A percentile compares a stretch with the other conserved stretches of the same genome.
Conservation (phyloP, 106 monocot genomes). For the Ottelia alismoides region DNA sequence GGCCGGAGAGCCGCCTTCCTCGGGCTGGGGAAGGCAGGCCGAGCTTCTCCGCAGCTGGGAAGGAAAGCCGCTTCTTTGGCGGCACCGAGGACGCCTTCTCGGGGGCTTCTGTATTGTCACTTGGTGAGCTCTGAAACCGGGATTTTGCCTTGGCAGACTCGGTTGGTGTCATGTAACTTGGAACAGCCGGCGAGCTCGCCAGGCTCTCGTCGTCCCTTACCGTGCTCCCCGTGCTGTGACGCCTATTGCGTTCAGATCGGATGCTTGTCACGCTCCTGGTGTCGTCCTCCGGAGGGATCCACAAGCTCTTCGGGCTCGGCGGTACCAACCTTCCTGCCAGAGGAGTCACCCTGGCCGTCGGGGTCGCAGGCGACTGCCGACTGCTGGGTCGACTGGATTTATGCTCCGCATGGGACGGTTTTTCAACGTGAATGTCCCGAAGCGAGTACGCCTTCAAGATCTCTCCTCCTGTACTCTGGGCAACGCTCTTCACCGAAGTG, state of each 20-base stretch:
- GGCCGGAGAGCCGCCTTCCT: constrained; percentile 64
- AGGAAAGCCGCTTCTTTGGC: constrained; percentile 74
- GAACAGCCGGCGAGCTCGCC: constrained; percentile 46
- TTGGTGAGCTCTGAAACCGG: constrained; percentile 30
- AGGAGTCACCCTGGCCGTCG: constrained; percentile 3
- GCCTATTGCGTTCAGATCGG: constrained; percentile 44
- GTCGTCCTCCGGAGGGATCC: constrained; percentile 49
- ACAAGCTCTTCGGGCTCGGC: constrained; percentile 25
- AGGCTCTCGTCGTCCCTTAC: constrained; percentile 80
- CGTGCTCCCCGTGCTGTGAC: constrained; percentile 67
- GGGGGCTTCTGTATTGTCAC: constrained; percentile 20
- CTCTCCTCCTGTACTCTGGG: constrained; percentile 22
- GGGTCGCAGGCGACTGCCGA: constrained; percentile 35
- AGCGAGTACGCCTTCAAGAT: constrained; percentile 45
- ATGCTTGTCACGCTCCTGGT: constrained; percentile 44
- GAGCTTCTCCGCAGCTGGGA: constrained; percentile 25
- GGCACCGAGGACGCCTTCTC: constrained; percentile 28
- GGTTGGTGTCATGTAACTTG: constrained; percentile 90
- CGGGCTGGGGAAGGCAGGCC: constrained; percentile 11
- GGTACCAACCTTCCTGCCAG: constrained; percentile 22
- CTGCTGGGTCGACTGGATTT: too few species aligned
- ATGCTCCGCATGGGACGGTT: too few species aligned
- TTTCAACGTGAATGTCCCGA: constrained; percentile 25
- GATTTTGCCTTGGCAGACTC: constrained; percentile 75
- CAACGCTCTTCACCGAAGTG: constrained; percentile 13